phyloP scores from a whole-genome alignment of 495 filamentous ascomycete species.

The Podospora bellae-mahoneyi region DNA sequence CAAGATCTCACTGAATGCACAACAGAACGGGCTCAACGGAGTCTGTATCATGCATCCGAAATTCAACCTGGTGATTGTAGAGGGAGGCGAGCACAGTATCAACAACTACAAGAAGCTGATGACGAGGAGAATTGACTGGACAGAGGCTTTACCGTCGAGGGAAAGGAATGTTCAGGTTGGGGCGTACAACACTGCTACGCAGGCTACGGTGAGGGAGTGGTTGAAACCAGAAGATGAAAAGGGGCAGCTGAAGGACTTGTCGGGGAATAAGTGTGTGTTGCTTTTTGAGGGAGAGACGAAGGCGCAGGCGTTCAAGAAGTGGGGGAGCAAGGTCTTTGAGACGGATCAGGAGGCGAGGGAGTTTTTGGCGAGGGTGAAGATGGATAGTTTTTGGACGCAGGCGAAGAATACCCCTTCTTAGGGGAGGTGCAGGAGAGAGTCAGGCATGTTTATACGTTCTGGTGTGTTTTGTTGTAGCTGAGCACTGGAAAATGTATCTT shows the following conservation, averaged over 20 bases:
- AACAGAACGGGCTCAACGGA: slow-evolving; percentile 79
- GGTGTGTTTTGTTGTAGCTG: no score
- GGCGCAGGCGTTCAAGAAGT: slow-evolving; percentile 73
- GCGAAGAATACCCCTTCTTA: slow-evolving; percentile 58
- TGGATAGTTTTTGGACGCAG: slow-evolving; percentile 95
- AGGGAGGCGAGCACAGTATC: slow-evolving; percentile 79
- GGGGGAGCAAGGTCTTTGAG: slow-evolving; percentile 81
- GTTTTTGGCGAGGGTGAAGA: slow-evolving; percentile 69
- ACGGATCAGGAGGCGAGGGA: slow-evolving; percentile 85
- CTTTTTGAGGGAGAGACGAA: slow-evolving; percentile 87
- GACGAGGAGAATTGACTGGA: slow-evolving; percentile 91
- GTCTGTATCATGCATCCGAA: slow-evolving; percentile 85
- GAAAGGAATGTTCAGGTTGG: slow-evolving; percentile 40
- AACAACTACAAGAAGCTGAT: slow-evolving; percentile 80
- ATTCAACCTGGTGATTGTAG: slow-evolving; percentile 84
- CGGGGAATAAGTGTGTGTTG: slow-evolving; percentile 71
- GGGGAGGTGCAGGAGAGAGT: no score
- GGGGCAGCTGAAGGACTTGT: slow-evolving; percentile 74
- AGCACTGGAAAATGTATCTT: no score
- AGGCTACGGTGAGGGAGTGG: slow-evolving; percentile 59
- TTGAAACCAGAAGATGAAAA: slow-evolving; percentile 73
- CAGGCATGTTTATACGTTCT: no score
- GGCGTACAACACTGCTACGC: slow-evolving; percentile 48
- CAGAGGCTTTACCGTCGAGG: slow-evolving; percentile 72
- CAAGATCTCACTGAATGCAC: slow-evolving; percentile 87